Evolutionary conservation across 1,139 yeast genomes (phyloP), one percentile per base, ranked within the genome.

Genomic region (Diutina neorugosa): DNA sequence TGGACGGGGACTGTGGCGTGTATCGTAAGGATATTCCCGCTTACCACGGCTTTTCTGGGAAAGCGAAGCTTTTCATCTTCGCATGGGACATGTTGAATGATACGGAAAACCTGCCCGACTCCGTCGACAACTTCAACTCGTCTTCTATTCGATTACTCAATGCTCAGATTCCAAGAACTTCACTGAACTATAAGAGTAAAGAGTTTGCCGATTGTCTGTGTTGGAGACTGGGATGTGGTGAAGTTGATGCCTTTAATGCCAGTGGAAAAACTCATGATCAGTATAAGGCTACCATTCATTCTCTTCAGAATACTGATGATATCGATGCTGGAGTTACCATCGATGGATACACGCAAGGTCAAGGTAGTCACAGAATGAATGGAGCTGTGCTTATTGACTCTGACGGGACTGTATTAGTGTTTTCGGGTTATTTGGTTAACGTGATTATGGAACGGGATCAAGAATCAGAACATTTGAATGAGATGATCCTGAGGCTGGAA

Each of bases 161-260:
- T 65, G 96, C 97, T 50, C 85, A 87, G 70, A 87, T 91, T 62
- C 96, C 98, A 63, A 82, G 98, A 73, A 91, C 96, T 54, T 69
- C 86, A 57, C 97, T 91, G 72, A 93, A 91, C 66, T 60, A 72
- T 12, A 74, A 80, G 65, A 95, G 94, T 65, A 75, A 74, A 54
- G 70, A 82, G 55, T 27, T 27, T 19, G 40, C 11, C 23, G 27
- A 46, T 16, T 86, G 97, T 74, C 89, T 97, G 27, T 93, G 98
- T 77, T 93, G 98, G 98, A 67, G 81, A 59, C 80, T 96, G 44
- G 98, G 98, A 53, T 93, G 98, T 72, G 98, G 98, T 69, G 98
- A 93, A 73, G 77, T 91, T 60, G 98, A 91, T 68, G 74, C 89
- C 57, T 91, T 91, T 63, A 98, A 93, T 75, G 72, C 71, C 48